These are phyloP conservation scores for Starmerella floricola DNA, from an alignment of 805 yeast genomes.

Conservation along the genomic window DNA sequence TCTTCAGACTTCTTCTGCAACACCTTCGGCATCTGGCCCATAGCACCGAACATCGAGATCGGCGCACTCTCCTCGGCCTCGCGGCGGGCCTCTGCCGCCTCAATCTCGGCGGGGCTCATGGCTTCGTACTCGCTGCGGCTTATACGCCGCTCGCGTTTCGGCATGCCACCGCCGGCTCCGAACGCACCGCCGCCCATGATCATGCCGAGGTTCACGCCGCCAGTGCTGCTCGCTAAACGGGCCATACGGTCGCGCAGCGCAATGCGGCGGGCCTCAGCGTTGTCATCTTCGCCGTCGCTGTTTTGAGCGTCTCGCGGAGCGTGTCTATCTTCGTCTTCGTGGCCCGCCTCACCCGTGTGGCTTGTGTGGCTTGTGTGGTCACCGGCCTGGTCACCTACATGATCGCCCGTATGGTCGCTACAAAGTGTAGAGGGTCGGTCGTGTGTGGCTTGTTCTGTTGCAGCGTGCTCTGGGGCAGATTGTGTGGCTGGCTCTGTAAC, in stretches of 20 bases:
- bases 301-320: conserved; percentile 12
- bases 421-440: too few relatives aligned
- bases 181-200: conserved; percentile 19
- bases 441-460: not conserved
- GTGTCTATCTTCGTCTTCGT: not conserved
- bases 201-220: conserved; percentile 44
- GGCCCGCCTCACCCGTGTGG: not conserved
- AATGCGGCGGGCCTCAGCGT: conserved; percentile 48
- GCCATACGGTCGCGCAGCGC: conserved; percentile 90
- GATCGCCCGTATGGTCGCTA: too few relatives aligned
- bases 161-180: conserved; percentile 6
- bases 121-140: conserved; percentile 15
- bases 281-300: conserved; percentile 31
- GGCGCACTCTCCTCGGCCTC: conserved; percentile 19
- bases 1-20: not conserved
- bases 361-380: too few relatives aligned
- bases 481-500: not conserved
- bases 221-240: conserved; percentile 85
- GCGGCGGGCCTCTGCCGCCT: conserved; percentile 20
- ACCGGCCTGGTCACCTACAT: too few relatives aligned
- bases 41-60: conserved; percentile 13
- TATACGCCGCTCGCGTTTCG: conserved; percentile 14
- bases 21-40: conserved; percentile 5
- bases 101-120: conserved; percentile 18
- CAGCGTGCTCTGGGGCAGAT: not conserved